phyloP scores from a whole-genome alignment of 2,329 filamentous ascomycete genomes.

The Neoscytalidium dimidiatum region DNA sequence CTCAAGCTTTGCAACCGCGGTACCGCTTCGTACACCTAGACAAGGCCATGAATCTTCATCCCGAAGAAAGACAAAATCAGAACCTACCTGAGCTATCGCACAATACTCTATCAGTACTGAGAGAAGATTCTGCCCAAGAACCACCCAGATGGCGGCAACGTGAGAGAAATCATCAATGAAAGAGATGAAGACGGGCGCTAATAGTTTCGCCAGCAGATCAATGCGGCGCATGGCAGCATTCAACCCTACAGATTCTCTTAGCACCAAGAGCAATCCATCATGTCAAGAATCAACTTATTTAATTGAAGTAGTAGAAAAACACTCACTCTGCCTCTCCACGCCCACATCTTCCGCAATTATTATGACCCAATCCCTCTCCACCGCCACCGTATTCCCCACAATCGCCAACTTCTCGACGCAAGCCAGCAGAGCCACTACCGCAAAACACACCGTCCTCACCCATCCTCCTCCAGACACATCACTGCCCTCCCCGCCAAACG shows the following conservation, averaged over 20 bases:
- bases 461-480: background rate
- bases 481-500: background rate
- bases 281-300: background rate
- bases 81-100: constrained; percentile 48
- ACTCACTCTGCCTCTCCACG: constrained; percentile 29
- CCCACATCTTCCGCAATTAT: constrained; percentile 46
- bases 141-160: constrained; percentile 50
- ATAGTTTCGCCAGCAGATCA: constrained; percentile 60
- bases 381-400: constrained; percentile 65
- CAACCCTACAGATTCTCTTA: constrained; percentile 28
- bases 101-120: constrained; percentile 57
- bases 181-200: constrained; percentile 55
- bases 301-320: background rate
- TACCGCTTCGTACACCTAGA: constrained; percentile 47
- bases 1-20: background rate
- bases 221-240: constrained; percentile 64
- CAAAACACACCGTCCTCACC: background rate
- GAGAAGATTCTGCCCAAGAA: constrained; percentile 51
- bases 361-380: constrained; percentile 71
- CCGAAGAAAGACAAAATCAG: constrained; percentile 14
- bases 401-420: constrained; percentile 69
- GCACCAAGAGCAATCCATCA: background rate
- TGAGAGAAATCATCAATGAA: constrained; percentile 53
- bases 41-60: background rate
- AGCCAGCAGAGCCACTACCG: constrained; percentile 52